Evolutionary conservation across 1,284 basidiomycete species (phyloP), one percentile per base, ranked within the genome.

Genomic region (Puccinia brachypodii): DNA sequence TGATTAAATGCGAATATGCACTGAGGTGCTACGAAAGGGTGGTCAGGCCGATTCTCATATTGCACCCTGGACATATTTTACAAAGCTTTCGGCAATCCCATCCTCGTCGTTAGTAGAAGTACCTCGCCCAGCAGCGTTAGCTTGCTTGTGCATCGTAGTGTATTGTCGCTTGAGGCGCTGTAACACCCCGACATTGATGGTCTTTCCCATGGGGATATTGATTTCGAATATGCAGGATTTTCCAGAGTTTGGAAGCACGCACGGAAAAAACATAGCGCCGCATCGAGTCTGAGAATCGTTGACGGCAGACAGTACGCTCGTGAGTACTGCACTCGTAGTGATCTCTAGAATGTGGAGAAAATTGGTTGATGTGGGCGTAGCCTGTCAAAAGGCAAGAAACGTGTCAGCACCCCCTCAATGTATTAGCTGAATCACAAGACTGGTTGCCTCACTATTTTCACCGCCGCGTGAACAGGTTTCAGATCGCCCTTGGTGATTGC

Each of bases 71-170:
- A 79, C 64, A 71, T 79, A 79, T 44, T 71, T 60, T n/a, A 79
- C 53, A 62, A 79, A 79, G 66, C 77, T 60, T n/a, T 71, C 66
- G 16, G 68, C 68, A 28, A 79, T 79, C 16, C 38, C 77, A n/a
- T 62, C 68, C n/a, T 71, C 77, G 31, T 79, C 53, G 28, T 60
- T 33, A 14, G 47, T 38, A 11, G 66, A 71, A 62, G 42, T 31
- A 22, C 77, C 77, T 44, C 56, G 44, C 13, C 77, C 77, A 40
- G 68, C 77, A 58, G 68, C 66, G 31, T 79, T 79, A 22, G 77
- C 77, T 16, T 79, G 77, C 68, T 79, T 79, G 28, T 79, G 77
- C 56, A 79, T 71, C 28, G 77, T 79, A 6, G 77, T 79, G 31
- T 79, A 79, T 36, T 79, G 77, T 33, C 77, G 33, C 42, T 72